Evolutionary conservation across 75 land plant species (phyloP).

Genomic region (Selaginella tamariscina): DNA sequence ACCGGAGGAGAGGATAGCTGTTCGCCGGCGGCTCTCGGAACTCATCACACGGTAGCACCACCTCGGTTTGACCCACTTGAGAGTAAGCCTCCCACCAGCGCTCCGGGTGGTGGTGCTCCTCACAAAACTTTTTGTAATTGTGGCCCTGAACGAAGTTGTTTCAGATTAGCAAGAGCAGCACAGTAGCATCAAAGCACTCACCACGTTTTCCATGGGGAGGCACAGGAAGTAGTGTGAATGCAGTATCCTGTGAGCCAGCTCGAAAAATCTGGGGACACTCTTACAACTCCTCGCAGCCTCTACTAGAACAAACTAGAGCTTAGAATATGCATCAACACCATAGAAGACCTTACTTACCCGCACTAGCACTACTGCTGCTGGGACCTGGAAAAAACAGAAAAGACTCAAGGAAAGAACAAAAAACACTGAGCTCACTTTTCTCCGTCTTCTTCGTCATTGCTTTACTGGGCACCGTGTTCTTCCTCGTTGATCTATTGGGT

Average conservation of each 20-base stretch:
- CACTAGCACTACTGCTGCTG: neutral
- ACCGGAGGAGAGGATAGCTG: neutral
- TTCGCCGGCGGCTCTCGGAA: neutral
- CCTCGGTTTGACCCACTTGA: neutral
- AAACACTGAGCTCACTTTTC: too few species aligned
- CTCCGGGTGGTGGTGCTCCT: neutral
- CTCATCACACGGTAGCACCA: neutral
- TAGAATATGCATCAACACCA: neutral
- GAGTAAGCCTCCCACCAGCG: neutral
- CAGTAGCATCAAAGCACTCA: neutral
- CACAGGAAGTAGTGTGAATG: neutral
- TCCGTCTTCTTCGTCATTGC: neutral
- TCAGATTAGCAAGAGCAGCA: neutral
- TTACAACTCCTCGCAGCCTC: neutral
- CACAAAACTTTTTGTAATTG: neutral
- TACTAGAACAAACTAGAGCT: neutral
- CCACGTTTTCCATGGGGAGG: neutral
- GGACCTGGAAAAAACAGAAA: too few species aligned
- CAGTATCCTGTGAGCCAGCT: neutral
- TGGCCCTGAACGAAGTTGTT: neutral
- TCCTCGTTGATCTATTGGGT: neutral
- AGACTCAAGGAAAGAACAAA: too few species aligned
- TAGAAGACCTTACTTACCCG: neutral
- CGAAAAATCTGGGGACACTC: neutral
- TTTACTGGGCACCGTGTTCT: neutral